phyloP scores from a whole-genome alignment of 352 stramenopile genomes.

The Phytopythium montanum region DNA sequence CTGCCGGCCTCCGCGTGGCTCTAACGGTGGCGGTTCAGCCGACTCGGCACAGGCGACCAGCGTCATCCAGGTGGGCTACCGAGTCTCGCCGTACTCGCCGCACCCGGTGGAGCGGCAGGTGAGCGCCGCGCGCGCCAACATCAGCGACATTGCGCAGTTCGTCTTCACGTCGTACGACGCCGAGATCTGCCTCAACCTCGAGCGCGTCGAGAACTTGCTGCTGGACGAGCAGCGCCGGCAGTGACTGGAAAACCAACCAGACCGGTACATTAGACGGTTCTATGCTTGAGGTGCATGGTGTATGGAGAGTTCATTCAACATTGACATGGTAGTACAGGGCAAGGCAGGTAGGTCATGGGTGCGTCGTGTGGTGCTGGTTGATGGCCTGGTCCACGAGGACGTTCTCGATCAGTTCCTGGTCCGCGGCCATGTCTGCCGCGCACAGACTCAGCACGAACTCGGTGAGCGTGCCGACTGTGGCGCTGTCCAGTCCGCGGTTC shows the following conservation, averaged over 20 bases:
- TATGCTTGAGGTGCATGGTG: not conserved
- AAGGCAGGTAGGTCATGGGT: not conserved
- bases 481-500: constrained; percentile 13
- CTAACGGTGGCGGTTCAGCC: not conserved
- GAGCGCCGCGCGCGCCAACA: constrained; percentile 4
- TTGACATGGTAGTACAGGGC: not conserved
- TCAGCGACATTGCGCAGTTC: constrained; percentile 22
- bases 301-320: not conserved
- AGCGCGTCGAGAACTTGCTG: constrained; percentile 16
- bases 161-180: constrained; percentile 21
- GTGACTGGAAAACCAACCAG: not conserved
- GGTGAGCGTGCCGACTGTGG: constrained; percentile 29
- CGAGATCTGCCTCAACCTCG: constrained; percentile 10
- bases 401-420: constrained; percentile 35
- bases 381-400: constrained; percentile 26
- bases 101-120: constrained; percentile 13
- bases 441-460: constrained; percentile 36
- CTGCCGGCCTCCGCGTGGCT: constrained; percentile 7
- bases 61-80: constrained; percentile 22
- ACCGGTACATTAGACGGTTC: not conserved
- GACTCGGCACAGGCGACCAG: constrained; percentile 1
- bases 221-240: constrained; percentile 12
- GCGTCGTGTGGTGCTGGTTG: constrained; percentile 7
- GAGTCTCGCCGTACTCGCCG: constrained; percentile 19
- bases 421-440: constrained; percentile 27